Evolutionary conservation across 345 rosid genomes (phyloP).

Genomic region (Acer campestre): DNA sequence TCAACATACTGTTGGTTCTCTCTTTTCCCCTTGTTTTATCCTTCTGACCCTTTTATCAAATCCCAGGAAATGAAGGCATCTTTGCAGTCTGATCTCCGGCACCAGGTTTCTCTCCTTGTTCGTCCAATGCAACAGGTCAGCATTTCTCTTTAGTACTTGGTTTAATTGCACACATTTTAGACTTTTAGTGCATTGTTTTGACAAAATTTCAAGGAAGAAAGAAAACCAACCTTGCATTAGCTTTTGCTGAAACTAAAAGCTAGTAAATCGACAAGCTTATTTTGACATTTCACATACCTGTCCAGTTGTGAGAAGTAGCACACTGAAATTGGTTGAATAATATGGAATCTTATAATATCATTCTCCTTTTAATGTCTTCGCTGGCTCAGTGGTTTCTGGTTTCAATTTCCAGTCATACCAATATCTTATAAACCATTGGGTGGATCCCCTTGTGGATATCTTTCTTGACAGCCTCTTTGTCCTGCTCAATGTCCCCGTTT

Average conservation of each 20-base stretch:
- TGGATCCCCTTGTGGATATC: not conserved
- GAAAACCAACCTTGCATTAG: too few species aligned
- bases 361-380: too few species aligned
- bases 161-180: not conserved
- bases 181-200: not conserved
- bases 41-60: slow-evolving; percentile 1
- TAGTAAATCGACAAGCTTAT: not conserved
- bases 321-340: not conserved
- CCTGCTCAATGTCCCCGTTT: too few species aligned
- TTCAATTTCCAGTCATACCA: not conserved
- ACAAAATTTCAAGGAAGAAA: not conserved
- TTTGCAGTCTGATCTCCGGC: slow-evolving; percentile 73
- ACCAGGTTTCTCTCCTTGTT: slow-evolving; percentile 85
- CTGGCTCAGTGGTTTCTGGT: not conserved
- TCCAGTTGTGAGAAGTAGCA: not conserved
- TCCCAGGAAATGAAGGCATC: slow-evolving; percentile 79
- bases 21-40: not conserved
- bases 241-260: too few species aligned
- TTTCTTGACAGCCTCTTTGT: not conserved
- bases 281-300: not conserved
- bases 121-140: slow-evolving; percentile 95
- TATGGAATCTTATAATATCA: not conserved
- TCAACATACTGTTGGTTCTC: not conserved
- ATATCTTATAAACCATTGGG: not conserved
- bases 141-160: too few species aligned